A percentile compares a stretch with the other conserved stretches of the same genome.
These are phyloP conservation scores for Penicillium coprophilum DNA, from an alignment of 495 filamentous ascomycete genomes.

Conservation along the genomic window DNA sequence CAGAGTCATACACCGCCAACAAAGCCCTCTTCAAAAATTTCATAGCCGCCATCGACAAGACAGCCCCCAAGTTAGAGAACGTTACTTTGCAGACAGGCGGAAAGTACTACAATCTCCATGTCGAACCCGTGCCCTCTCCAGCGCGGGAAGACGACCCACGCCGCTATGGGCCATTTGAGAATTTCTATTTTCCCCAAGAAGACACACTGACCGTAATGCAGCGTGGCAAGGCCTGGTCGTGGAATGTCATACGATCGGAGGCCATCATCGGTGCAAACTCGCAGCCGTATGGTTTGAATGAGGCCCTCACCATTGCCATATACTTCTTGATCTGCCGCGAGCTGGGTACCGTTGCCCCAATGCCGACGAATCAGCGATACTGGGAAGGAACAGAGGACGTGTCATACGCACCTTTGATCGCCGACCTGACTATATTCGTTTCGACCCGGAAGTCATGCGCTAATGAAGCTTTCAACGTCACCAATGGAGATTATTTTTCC, in stretches of 20 bases:
- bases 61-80: conserved; percentile 4
- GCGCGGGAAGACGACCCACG: conserved; percentile 5
- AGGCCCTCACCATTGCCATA: conserved; percentile 14
- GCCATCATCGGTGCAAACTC: conserved; percentile 16
- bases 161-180: conserved; percentile 1
- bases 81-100: conserved; percentile 12
- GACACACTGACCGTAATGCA: conserved; percentile 8
- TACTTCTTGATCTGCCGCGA: conserved; percentile 24
- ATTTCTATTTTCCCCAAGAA: conserved; percentile 17
- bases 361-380: conserved; percentile 1
- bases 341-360: conserved; percentile 1
- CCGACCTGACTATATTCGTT: conserved; percentile 14
- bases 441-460: conserved; percentile 8
- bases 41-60: conserved; percentile 11
- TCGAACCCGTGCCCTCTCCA: neutral
- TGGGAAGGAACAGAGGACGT: conserved; percentile 3
- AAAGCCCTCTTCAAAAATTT: conserved; percentile 27
- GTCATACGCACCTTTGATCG: conserved; percentile 13
- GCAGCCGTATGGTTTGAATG: conserved; percentile 15
- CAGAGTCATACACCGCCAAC: conserved; percentile 9
- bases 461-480: conserved; percentile 23
- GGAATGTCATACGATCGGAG: conserved; percentile 22
- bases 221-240: conserved; percentile 13
- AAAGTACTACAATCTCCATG: conserved; percentile 8
- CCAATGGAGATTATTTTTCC: conserved; percentile 16